Evolutionary conservation across 805 yeast genomes (phyloP), one percentile per base, ranked within the genome.

Genomic region (Priceomyces haplophilus): DNA sequence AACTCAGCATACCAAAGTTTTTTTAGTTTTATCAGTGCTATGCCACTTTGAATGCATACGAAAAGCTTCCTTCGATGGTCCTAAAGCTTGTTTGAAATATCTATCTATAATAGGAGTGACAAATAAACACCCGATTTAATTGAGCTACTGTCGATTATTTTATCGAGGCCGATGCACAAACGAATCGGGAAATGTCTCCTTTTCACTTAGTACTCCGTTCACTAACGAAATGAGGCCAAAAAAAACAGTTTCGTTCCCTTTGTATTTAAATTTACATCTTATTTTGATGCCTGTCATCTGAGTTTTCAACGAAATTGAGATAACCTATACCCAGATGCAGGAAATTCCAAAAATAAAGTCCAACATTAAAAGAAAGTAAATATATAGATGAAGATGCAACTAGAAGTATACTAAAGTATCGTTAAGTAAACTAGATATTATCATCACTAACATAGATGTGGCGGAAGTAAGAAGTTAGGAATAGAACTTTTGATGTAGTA

Each of bases 391-490:
- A 27, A 27, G 31, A 27, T 27, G 31, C 31, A 27, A 6, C 15
- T 27, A 15, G n/a, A 6, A 10, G 10, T 12, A 27, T 27, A 24
- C 27, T 24, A 24, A 24, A 11, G 11, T 24, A 24, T 24, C n/a
- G n/a, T n/a, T n/a, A n/a, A 21, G 24, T 21, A 21, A 6, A 21
- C 24, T 21, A 21, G 24, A 6, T 8, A 21, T 21, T 7, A 21
- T 12, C 5, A 27, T n/a, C 5, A 19, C 56, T 32, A 62, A 33
- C 90, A 95, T 52, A 93, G 72, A 60, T 93, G 98, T 5, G 98
- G 98, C 24, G 99, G 98, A 27, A 93, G 75, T 42, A 93, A 68
- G 65, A 93, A 85, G 72, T 91, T 91, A 27, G 99, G 97, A 53
- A 93, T 89, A 40, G 93, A 81, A 71, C 88, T 90, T 65, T 90